Base-by-base conservation (phyloP, 768 basidiomycete species). In the Cytidiella melzeri region DNA sequence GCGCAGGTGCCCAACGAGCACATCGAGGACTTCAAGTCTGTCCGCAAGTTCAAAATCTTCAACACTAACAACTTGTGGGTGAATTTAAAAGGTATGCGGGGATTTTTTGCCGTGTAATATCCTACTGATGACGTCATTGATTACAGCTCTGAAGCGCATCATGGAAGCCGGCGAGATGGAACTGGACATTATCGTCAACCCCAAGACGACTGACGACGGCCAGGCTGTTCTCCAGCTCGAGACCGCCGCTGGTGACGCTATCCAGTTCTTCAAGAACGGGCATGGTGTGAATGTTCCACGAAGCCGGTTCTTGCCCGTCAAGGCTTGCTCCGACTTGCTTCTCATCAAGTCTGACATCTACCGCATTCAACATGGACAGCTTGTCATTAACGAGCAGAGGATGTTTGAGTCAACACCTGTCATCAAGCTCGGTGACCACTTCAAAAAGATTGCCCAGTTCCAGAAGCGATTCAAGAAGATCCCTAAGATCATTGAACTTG, bases 21-120 rank as follows among this genome's bases (percentile, higher is more conserved):
- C 58, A 69, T 83, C 43, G 81, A 86, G 60, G 83, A 84, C 62
- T 86, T 86, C 77, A 84, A 84, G 63, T 78, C 75, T n/a, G 71
- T 83, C 39, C 75, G 84, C 55, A 86, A 84, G 65, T 91, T 91
- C 79, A 84, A 86, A 72, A 81, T 83, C 58, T 83, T 87, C 76
- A 84, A 84, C 68, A 81, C 82, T 21, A 84, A 84, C 67, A 83
- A 81, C 60, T 61, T 82, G 47, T 83, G 76, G 75, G 69, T 77
- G 60, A 69, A 79, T 58, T 65, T 80, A 42, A 69, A 67, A 61
- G 73, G 73, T 69, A 28, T 44, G 63, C 41, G 38, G 37, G 9
- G 19, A 21, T 10, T 48, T 41, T 9, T 19, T 45, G 39, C 37
- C 38, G 40, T 23, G 24, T 7, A 34, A 34, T 7, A 34, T 34